Evolutionary conservation across 1,284 basidiomycete genomes (phyloP), one percentile per base, ranked within the genome.

Genomic region (Polyporus tsugae): DNA sequence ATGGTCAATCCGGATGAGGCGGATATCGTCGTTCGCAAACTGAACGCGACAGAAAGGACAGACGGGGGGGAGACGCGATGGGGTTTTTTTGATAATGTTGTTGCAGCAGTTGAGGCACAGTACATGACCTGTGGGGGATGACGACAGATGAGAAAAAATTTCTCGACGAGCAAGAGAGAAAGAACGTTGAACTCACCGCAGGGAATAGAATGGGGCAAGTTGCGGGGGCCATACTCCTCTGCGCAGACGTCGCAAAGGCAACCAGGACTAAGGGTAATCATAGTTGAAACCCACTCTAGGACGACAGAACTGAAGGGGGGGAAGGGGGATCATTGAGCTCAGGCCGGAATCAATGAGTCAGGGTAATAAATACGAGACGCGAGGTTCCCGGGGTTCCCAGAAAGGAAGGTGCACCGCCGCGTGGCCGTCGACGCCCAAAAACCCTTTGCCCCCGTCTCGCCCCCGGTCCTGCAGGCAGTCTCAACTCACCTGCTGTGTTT

Each of bases 201-300:
- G 66, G 91, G 88, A 78, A 93, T 92, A 69, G 87, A 92, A 79
- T 93, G 90, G 70, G 92, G 92, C 70, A 87, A 82, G 80, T 88
- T 88, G 75, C 88, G 88, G 66, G 89, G 83, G 76, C 89, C 88
- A 80, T 87, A 93, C 84, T 93, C 92, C 81, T 93, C 91, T 78
- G 91, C 91, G 84, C 91, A 93, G 77, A 93, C 91, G 85, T 93
- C 91, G 89, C 91, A 93, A 80, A 89, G 86, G 78, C 90, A 92
- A 82, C 90, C 90, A 79, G 89, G 86, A 83, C 83, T 86, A 79
- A 93, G 90, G 78, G 91, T 90, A 82, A 93, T 86, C 92, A 93
- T 93, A 74, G 74, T 63, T 72, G 78, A 72, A 72, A 72, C 75
- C 74, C 75, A 73, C 70, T 73, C 63, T 72, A 72, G 67, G 72